Base-by-base conservation (phyloP, 768 basidiomycete species). In the Imleria badia region DNA sequence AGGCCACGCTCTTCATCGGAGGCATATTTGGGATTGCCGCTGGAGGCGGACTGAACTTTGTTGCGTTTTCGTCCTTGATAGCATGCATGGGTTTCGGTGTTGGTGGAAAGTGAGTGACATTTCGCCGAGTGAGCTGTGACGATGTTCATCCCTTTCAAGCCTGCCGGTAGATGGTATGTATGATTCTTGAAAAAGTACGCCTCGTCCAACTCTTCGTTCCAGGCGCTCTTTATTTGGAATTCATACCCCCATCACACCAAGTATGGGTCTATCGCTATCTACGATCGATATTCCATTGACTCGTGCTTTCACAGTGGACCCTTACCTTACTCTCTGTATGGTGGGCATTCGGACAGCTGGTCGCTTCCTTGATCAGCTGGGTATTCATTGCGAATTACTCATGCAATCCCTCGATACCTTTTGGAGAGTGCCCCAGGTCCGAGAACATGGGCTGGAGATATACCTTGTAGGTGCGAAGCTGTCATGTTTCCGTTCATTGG, bases 401-500 rank as follows among this genome's bases (percentile, higher is more conserved):
- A 5, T 85, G 83, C 61, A 60, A 67, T 29, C 54, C 72, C 17
- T 59, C 59, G 39, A 55, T 58, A 55, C 52, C 53, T 5, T 62
- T 60, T 31, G 71, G 76, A 36, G 67, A 79, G 59, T 85, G 84
- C 58, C 62, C 72, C 3, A 76, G 75, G 54, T 71, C 68, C 0
- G 68, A 75, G 56, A 85, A 85, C 58, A 81, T 80, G 76, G 84
- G 84, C 12, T 85, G 83, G 83, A 72, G 83, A 66, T 84, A 83
- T 63, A 75, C 76, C 20, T 67, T 79, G 75, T 81, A 66, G 2
- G 64, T 59, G 12, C 19, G 30, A 55, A 10, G 5, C 0, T 34
- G 31, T 23, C 17, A 19, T 33, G 3, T 23, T 10, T 5, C 17
- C 38, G 35, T 36, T 43, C 49, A 19, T 36, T 34, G 5, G 31